Evolutionary conservation across 202 grass and related monocot genomes (phyloP).

Genomic region (Schoenoplectus tabernaemontani): DNA sequence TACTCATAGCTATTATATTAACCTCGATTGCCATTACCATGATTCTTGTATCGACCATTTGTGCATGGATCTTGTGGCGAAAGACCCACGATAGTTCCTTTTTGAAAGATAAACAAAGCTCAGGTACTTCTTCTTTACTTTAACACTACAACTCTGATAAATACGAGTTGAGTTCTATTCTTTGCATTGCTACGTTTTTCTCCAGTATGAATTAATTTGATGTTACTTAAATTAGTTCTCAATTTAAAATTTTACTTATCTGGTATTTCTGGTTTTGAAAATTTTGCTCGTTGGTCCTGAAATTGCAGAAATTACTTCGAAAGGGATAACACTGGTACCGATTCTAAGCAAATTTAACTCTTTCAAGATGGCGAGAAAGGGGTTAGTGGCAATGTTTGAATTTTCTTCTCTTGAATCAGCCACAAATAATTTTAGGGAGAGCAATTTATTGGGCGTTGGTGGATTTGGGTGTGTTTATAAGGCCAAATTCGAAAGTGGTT

Average conservation of each 20-base stretch:
- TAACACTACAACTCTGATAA: too few relatives aligned
- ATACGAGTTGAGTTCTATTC: background rate
- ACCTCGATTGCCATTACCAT: conserved; percentile 38
- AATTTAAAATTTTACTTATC: background rate
- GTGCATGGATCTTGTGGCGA: conserved; percentile 46
- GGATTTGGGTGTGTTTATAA: conserved; percentile 80
- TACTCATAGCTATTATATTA: conserved; percentile 42
- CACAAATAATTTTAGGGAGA: conserved; percentile 68
- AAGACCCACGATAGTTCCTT: conserved; percentile 30
- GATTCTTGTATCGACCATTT: conserved; percentile 33
- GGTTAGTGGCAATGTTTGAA: conserved; percentile 48
- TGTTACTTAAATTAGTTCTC: background rate
- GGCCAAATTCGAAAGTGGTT: conserved; percentile 60
- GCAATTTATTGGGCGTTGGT: conserved; percentile 66
- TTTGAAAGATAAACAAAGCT: conserved; percentile 46
- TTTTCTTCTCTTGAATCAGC: conserved; percentile 53
- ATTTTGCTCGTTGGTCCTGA: conserved; percentile 2
- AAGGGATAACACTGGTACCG: conserved; percentile 53
- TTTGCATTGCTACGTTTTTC: background rate
- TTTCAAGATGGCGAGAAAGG: conserved; percentile 58
- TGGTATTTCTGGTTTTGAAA: background rate
- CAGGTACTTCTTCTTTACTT: conserved; percentile 34
- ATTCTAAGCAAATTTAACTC: conserved; percentile 75
- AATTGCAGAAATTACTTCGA: conserved; percentile 41
- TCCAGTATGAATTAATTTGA: background rate